Base-by-base conservation (phyloP, 495 filamentous ascomycete species). In the Podospora pseudopauciseta region DNA sequence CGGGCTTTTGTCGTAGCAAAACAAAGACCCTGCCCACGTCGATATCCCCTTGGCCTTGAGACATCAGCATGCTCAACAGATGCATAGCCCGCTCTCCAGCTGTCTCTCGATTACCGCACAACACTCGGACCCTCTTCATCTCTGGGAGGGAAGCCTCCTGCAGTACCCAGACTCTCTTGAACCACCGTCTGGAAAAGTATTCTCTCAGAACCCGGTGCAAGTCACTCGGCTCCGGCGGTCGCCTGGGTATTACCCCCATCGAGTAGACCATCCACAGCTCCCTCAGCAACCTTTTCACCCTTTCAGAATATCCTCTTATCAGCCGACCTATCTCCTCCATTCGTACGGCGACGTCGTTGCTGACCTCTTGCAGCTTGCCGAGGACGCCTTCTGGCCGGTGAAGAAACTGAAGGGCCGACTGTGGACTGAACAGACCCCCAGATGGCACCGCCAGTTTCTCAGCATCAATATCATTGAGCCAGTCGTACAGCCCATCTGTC, bases 141-240 rank as follows among this genome's bases (percentile, higher is more conserved):
- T 73, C 65, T 27, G 68, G 68, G 4, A 73, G 60, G 15, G 5
- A 9, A 20, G 71, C 65, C 60, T 74, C 72, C 60, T 74, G 72
- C 23, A 74, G 23, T 3, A 68, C 60, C 69, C 69, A 71, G 20
- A 74, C 34, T n/a, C 65, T 32, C 58, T 56, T 20, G 63, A 71
- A 74, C 66, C 66, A 71, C 20, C 55, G 28, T 53, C 69, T 39
- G 1, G 32, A 28, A n/a, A 74, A 72, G 13, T 63, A 72, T 32
- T 49, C 53, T n/a, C 27, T 60, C 39, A 65, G 19, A 7, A 61
- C 55, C n/a, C 20, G 16, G 30, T 19, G 30, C 4, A 70, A 28
- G 28, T 72, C 30, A 32, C 30, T 66, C 6, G 60, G 67, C 54
- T 49, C 49, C 6, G 20, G 19, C 15, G 20, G 49, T 5, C 28